Percentiles rank a stretch among this genome's conserved stretches.
phyloP scores from a whole-genome alignment of 2,329 filamentous ascomycete genomes.

The Colletotrichum paranaense region DNA sequence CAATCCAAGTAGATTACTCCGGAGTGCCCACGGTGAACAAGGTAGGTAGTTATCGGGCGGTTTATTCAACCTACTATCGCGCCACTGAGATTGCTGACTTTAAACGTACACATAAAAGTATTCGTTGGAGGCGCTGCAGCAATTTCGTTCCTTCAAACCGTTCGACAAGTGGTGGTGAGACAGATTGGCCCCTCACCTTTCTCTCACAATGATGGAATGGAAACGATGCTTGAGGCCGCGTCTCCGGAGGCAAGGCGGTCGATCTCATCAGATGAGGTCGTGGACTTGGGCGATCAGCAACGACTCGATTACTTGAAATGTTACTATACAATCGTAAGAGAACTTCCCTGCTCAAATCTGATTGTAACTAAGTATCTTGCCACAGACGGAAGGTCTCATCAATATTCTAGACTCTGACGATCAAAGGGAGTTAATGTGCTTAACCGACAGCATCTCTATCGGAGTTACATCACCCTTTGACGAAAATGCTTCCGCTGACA shows the following conservation, averaged over 20 bases:
- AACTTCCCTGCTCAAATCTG: not conserved
- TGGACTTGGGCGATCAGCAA: not conserved
- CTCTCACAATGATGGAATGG: constrained; percentile 60
- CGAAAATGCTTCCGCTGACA: not conserved
- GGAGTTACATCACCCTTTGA: not conserved
- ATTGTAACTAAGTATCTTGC: not conserved
- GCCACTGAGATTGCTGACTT: not conserved
- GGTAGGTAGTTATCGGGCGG: not conserved
- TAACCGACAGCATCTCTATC: not conserved
- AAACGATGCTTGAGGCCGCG: constrained; percentile 65
- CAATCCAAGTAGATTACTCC: not conserved
- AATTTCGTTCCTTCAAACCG: not conserved
- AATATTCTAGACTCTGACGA: not conserved
- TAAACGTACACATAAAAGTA: not conserved
- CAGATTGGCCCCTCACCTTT: constrained; percentile 64
- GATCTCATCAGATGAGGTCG: not conserved
- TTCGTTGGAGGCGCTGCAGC: not conserved
- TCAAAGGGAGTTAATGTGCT: not conserved
- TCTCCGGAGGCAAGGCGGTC: not conserved
- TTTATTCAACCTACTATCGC: not conserved
- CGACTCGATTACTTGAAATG: not conserved
- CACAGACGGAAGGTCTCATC: not conserved
- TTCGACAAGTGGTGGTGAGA: not conserved
- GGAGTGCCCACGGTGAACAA: not conserved
- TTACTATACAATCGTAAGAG: not conserved